Evolutionary conservation across 805 yeast genomes (phyloP).

Genomic region (Candida nitratophila): DNA sequence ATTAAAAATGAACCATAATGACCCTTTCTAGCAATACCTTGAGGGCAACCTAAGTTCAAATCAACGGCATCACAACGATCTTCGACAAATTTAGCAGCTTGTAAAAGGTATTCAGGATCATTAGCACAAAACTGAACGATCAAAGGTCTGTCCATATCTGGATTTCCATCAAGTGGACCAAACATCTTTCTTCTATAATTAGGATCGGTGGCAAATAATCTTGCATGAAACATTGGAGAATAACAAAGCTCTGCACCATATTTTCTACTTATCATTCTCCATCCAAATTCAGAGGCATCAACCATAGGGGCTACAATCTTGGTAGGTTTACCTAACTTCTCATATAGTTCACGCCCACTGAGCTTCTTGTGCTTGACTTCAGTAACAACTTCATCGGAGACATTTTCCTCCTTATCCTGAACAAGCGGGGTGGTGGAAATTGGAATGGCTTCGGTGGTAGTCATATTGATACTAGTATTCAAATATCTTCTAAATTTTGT

Average conservation of each 20-base stretch:
- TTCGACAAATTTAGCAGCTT: conserved; percentile 77
- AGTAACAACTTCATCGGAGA: neutral
- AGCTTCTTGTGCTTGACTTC: conserved; percentile 15
- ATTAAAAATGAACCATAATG: conserved; percentile 91
- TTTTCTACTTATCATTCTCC: conserved; percentile 80
- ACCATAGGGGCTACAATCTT: conserved; percentile 98
- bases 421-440: too few relatives aligned
- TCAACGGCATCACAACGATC: conserved; percentile 93
- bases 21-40: conserved; percentile 93
- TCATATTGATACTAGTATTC: too few relatives aligned
- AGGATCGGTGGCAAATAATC: conserved; percentile 76
- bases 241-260: conserved; percentile 94
- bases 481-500: too few relatives aligned
- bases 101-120: conserved; percentile 75
- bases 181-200: conserved; percentile 76
- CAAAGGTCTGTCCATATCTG: conserved; percentile 67
- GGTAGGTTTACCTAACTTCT: conserved; percentile 64
- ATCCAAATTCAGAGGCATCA: conserved; percentile 92
- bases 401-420: neutral
- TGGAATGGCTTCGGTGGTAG: too few relatives aligned
- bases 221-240: conserved; percentile 96
- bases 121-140: conserved; percentile 96
- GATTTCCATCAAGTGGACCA: conserved; percentile 67
- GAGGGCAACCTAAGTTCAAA: conserved; percentile 95
- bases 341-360: conserved; percentile 63